Percentiles rank a stretch among this genome's conserved stretches.
Conservation (phyloP, 2,329 filamentous ascomycete genomes). For the Penicillium sp. region DNA sequence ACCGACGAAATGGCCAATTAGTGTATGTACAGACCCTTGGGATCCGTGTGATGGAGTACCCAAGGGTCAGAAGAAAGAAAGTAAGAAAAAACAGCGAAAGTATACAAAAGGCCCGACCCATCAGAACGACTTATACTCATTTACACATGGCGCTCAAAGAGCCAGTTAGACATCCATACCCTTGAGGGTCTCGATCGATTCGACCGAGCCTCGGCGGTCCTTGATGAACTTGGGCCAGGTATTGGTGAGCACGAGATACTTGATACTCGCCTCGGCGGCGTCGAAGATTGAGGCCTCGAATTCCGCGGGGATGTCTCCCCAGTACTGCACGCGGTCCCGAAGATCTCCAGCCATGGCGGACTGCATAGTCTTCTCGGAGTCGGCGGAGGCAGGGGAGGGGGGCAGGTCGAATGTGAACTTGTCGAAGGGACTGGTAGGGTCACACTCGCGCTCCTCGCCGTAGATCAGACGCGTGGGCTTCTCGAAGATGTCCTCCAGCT, state of each 20-base stretch:
- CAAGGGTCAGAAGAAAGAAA: not conserved
- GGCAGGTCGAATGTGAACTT: conserved; percentile 25
- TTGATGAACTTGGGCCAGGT: conserved; percentile 59
- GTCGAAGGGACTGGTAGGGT: conserved; percentile 45
- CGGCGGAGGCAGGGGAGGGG: conserved; percentile 23
- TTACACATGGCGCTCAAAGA: conserved; percentile 5
- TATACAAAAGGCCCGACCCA: not conserved
- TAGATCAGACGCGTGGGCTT: conserved; percentile 46
- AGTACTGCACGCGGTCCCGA: conserved; percentile 34
- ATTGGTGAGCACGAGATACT: conserved; percentile 68
- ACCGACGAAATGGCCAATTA: conserved; percentile 2
- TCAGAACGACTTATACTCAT: conserved; percentile 7
- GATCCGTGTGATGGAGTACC: not conserved
- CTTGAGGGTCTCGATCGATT: conserved; percentile 16
- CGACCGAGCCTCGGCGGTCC: conserved; percentile 20
- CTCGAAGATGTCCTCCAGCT: conserved; percentile 61
- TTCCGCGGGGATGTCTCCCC: conserved; percentile 40
- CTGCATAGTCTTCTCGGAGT: conserved; percentile 25
- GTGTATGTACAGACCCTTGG: not conserved
- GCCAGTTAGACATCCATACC: conserved; percentile 5
- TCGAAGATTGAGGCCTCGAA: conserved; percentile 62
- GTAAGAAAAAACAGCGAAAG: not conserved
- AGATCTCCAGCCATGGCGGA: conserved; percentile 17
- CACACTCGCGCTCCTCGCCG: conserved; percentile 45
- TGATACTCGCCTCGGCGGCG: conserved; percentile 60